Evolutionary conservation across 2,329 filamentous ascomycete species (phyloP).

Genomic region (Ascomycota sp.): DNA sequence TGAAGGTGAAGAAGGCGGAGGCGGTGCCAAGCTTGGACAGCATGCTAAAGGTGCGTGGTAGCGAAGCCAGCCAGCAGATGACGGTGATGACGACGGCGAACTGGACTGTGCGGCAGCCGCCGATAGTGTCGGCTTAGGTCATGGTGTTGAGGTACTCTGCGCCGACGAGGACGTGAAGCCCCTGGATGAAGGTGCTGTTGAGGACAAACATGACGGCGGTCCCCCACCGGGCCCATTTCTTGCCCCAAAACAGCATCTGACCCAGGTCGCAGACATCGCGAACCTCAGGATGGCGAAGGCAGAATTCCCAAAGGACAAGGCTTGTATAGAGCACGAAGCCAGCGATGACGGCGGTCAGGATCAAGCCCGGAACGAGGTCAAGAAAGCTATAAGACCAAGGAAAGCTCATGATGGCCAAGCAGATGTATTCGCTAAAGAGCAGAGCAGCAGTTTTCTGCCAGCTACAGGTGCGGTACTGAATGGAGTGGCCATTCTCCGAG

Average conservation of each 20-base stretch:
- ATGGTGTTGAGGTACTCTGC: constrained; percentile 85
- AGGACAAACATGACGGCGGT: constrained; percentile 75
- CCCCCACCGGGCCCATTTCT: constrained; percentile 48
- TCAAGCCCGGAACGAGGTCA: constrained; percentile 66
- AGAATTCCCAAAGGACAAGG: constrained; percentile 54
- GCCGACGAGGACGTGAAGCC: constrained; percentile 62
- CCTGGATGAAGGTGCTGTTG: constrained; percentile 86
- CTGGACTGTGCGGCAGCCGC: constrained; percentile 53
- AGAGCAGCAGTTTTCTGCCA: constrained; percentile 89
- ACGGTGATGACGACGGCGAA: constrained; percentile 58
- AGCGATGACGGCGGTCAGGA: constrained; percentile 63
- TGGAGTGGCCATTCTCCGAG: constrained; percentile 54
- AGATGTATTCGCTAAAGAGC: constrained; percentile 91
- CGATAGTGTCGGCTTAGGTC: constrained; percentile 41
- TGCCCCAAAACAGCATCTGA: constrained; percentile 83
- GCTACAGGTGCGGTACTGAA: constrained; percentile 82
- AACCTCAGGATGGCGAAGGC: constrained; percentile 73
- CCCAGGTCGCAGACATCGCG: constrained; percentile 88
- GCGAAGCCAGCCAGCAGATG: constrained; percentile 57
- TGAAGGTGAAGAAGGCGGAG: constrained; percentile 73
- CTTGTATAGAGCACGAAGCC: constrained; percentile 62
- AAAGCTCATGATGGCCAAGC: constrained; percentile 82
- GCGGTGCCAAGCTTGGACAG: constrained; percentile 60
- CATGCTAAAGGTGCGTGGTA: constrained; percentile 69
- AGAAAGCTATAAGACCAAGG: constrained; percentile 81